Evolutionary conservation across 768 basidiomycete genomes (phyloP), one percentile per base, ranked within the genome.

Genomic region (Stropharia rugosoannulata): DNA sequence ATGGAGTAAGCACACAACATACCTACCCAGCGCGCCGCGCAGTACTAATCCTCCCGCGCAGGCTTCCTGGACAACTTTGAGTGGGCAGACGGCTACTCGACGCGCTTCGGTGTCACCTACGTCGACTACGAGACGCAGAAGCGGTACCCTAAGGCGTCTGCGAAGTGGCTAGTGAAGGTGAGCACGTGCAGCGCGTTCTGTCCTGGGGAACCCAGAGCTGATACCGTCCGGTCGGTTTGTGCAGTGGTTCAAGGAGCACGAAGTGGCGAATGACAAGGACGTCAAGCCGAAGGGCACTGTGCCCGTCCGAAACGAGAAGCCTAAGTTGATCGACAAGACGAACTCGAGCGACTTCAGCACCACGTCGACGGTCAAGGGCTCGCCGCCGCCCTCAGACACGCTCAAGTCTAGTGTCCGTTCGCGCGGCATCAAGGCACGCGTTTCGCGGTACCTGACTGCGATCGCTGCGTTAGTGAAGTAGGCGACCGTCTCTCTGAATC

Each of bases 1-100:
- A 1, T 87, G 86, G 85, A 86, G 84, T 84, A 57, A 44, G 83
- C 71, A 25, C 13, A 49, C 45, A 19, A 41, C 32, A 27, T 43
- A 38, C n/a, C 1, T 43, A 38, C n/a, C 1, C 40, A 15, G 36
- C 37, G 54, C 50, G 6, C 19, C 29, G 22, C 4, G 22, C 29
- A 7, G 29, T 32, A 10, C 2, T 32, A 32, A 32, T 32, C 9
- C 29, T 32, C 29, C 6, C 29, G 9, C 29, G 9, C 29, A 84
- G 83, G 83, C 72, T 75, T 88, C 63, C 66, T 89, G 42, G 86
- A 87, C 63, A 87, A 87, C 69, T 86, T 88, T 58, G 86, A 89
- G 69, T 87, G 87, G 85, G 83, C 85, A n/a, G 86, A 88, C 56
- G 84, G 87, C 25, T 86, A 86, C 60, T 66, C 65, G 36, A 86